Base-by-base conservation (phyloP, 495 filamentous ascomycete species). In the Trichoderma asperelloides region DNA sequence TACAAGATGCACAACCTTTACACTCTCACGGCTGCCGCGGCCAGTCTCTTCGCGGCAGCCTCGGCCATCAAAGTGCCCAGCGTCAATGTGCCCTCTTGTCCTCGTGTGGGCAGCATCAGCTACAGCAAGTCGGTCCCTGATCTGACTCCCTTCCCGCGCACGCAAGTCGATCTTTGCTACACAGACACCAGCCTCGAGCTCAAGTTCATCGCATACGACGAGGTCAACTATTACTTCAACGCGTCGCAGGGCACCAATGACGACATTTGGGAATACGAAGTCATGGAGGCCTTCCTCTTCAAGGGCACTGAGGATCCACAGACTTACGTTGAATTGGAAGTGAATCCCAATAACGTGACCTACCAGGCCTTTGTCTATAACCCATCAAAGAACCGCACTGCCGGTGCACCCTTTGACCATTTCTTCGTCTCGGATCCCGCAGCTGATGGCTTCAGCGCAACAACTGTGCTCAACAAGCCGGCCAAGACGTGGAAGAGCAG, bases 321-420 rank as follows among this genome's bases (percentile, higher is more conserved):
- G 65, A 70, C 62, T 1, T 77, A 77, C 65, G 68, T 77, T 63
- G 75, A 77, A 69, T 71, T 77, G 62, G 75, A 77, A 67, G 73
- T 77, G 15, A 74, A 60, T 68, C 75, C 75, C 65, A 75, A 75
- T 66, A 77, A 77, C 21, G 68, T 75, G 65, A 77, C 75, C 13
- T 77, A 72, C 70, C 75, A 77, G 70, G 73, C 73, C 16, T 77
- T 73, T 70, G 75, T 77, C 65, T 74, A 73, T 70, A 77, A 77
- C 67, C 72, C 68, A 12, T 73, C 73, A 41, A 75, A 77, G 62
- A 70, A 75, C 43, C 73, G 75, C 55, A 69, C 75, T 4, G 41
- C 65, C 0, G 69, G 68, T 7, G 68, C 68, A 0, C 71, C 75
- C 9, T 66, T 74, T 43, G 75, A 77, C 63, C 67, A 64, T 3